These are phyloP conservation scores for Fraxinus xanthoxyloides DNA, from an alignment of 305 asterid genomes.

Conservation along the genomic window DNA sequence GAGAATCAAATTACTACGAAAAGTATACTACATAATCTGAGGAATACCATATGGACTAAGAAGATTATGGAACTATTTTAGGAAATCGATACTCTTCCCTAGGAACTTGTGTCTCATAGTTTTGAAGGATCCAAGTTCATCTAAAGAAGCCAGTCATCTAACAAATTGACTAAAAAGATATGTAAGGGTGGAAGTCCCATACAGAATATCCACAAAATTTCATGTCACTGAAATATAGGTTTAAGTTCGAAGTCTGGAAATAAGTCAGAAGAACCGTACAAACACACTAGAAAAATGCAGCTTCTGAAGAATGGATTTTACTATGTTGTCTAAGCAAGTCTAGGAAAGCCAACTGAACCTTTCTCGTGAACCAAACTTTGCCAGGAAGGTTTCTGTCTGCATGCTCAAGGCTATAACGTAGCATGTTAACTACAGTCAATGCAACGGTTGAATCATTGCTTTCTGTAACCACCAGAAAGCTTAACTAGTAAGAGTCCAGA, in stretches of 20 bases:
- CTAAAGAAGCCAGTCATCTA: background rate
- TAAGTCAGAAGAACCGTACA: background rate
- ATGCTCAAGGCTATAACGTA: conserved; percentile 61
- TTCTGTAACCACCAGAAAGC: conserved; percentile 39
- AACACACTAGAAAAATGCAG: background rate
- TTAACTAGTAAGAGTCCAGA: background rate
- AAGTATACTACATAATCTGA: background rate
- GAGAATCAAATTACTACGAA: background rate
- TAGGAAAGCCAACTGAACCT: conserved; percentile 42
- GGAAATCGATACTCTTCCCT: background rate
- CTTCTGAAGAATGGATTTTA: conserved; percentile 1
- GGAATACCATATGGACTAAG: background rate
- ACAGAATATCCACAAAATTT: background rate
- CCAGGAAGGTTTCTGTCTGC: conserved; percentile 67
- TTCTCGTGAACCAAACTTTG: conserved; percentile 20
- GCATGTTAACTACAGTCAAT: conserved; percentile 48
- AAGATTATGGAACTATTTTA: background rate
- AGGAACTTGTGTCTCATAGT: background rate
- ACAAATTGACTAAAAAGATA: background rate
- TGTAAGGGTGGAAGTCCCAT: background rate
- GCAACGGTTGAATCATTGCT: conserved; percentile 42
- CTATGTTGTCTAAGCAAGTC: background rate
- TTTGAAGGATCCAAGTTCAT: background rate
- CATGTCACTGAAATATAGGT: background rate
- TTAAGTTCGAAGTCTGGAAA: background rate